Conservation (phyloP, 345 rosid genomes). For the Pistacia vera region DNA sequence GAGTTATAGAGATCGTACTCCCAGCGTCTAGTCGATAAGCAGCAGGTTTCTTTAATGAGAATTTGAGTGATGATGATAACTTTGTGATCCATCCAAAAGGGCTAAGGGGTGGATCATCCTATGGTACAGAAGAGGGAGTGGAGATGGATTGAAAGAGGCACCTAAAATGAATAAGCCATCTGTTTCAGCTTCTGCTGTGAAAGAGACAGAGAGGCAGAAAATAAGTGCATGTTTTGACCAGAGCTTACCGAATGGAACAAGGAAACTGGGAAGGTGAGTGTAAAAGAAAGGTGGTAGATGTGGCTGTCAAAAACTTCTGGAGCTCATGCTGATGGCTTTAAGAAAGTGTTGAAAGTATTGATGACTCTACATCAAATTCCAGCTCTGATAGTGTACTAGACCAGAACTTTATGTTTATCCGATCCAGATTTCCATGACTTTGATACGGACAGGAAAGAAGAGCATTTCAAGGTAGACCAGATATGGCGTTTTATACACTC, state of each 20-base stretch:
- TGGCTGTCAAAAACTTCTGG: conserved; percentile 30
- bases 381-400: conserved; percentile 25
- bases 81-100: conserved; percentile 28
- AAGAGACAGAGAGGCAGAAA: conserved; percentile 26
- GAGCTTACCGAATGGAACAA: conserved; percentile 16
- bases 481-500: conserved; percentile 63
- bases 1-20: conserved; percentile 32
- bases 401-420: conserved; percentile 35
- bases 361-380: conserved; percentile 30
- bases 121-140: conserved; percentile 24
- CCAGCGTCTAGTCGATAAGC: conserved; percentile 72
- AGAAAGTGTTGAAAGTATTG: conserved; percentile 9
- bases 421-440: conserved; percentile 82
- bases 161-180: conserved; percentile 20
- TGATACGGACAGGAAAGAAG: conserved; percentile 46
- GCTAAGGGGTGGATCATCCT: conserved; percentile 32
- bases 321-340: conserved; percentile 11
- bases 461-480: conserved; percentile 61
- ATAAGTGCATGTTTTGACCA: conserved; percentile 16
- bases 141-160: conserved; percentile 24
- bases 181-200: conserved; percentile 27
- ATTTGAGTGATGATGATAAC: conserved; percentile 66
- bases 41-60: conserved; percentile 64
- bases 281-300: conserved; percentile 23
- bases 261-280: conserved; percentile 24